Base-by-base conservation (phyloP, 2,329 filamentous ascomycete genomes). In the Lasiodiplodia hormozganensis region DNA sequence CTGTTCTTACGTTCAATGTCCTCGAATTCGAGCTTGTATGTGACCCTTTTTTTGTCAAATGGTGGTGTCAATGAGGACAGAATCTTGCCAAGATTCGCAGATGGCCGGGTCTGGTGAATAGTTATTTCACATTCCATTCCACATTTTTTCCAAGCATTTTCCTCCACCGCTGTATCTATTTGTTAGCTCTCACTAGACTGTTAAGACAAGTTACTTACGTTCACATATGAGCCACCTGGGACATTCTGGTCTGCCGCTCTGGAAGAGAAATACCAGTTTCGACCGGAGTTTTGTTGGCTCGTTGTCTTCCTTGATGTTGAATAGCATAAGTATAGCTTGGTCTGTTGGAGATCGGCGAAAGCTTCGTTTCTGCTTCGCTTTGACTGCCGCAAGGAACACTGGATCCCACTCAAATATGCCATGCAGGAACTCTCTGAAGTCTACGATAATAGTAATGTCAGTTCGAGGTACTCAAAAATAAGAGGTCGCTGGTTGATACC, bases 391-490 rank as follows among this genome's bases (percentile, higher is more conserved):
- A 16, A 53, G 14, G 25, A 53, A 34, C 21, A 53, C 23, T 8
- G 14, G 21, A 6, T 53, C 23, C 51, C 51, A 53, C 23, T 23
- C 51, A 18, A 53, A 28, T 2, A 53, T 31, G 11, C 51, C 25
- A 1, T 53, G 7, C 14, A 53, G 18, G 21, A 53, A 34, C 6
- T 28, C 21, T 8, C 28, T 53, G 8, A 53, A 16, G 51, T 53
- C 51, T 53, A 1, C 1, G 7, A 25, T 25, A 1, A 7, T 1
- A 52, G 4, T 0, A 16, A 43, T 43, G 7, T 47, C 2, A 47
- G 43, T 16, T 0, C 12, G 3, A 5, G 3, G 3, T 2, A 6
- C 2, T 2, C 6, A 5, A 7, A 5, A 14, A 14, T 5, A 14
- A 18, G 11, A 12, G 4, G 2, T 4, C 2, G 11, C 5, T 1